phyloP scores from a whole-genome alignment of 257 asterid genomes.

The Solanum pimpinellifolium region DNA sequence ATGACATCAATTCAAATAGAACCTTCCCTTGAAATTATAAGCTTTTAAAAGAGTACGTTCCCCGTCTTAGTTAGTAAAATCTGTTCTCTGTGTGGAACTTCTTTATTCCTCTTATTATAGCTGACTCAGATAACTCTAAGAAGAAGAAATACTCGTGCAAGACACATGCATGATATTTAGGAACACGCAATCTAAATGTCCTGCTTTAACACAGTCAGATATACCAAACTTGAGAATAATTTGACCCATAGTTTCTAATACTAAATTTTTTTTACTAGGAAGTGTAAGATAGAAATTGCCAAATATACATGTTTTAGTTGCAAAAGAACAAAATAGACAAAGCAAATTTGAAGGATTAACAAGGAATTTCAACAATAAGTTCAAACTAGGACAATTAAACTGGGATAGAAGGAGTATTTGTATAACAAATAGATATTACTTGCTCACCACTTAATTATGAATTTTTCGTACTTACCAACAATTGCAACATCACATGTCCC shows the following conservation, averaged over 20 bases:
- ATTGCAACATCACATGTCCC: slow-evolving; percentile 94
- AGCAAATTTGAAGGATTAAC: neutral
- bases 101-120: neutral
- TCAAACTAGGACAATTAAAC: neutral
- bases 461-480: slow-evolving; percentile 48
- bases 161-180: neutral
- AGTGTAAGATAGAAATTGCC: neutral
- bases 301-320: neutral
- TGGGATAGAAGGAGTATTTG: neutral
- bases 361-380: neutral
- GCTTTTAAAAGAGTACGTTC: neutral
- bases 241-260: neutral
- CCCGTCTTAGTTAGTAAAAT: neutral
- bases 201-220: neutral
- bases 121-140: neutral
- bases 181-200: neutral
- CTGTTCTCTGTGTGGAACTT: neutral
- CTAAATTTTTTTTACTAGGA: neutral
- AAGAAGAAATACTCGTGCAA: neutral
- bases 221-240: neutral
- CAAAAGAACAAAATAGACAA: neutral
- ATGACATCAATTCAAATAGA: neutral
- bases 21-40: neutral
- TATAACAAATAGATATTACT: neutral
- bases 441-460: neutral